These are phyloP conservation scores for Ceratobasidium sp. DNA, from an alignment of 1,284 basidiomycete species.

Conservation along the genomic window DNA sequence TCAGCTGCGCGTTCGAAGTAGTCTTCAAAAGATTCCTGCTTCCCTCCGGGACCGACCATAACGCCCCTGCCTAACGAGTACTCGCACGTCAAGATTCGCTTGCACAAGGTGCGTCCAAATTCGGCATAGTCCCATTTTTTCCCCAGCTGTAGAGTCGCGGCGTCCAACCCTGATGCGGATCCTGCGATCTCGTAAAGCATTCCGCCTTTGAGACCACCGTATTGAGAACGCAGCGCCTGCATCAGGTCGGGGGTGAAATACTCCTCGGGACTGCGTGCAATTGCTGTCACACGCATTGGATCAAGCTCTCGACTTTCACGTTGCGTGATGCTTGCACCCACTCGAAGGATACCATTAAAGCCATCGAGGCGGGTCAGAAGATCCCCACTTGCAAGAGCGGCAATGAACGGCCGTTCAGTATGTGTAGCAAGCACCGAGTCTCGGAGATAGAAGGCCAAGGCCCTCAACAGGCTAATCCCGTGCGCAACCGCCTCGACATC, in stretches of 20 bases:
- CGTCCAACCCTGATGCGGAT: background rate
- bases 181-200: constrained; percentile 38
- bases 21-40: background rate
- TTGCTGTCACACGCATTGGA: constrained; percentile 12
- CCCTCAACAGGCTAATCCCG: constrained; percentile 8
- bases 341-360: constrained; percentile 8
- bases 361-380: constrained; percentile 26
- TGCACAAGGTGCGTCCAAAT: constrained; percentile 23
- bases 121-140: constrained; percentile 2
- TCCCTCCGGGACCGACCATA: background rate
- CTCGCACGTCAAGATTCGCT: constrained; percentile 17
- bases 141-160: background rate
- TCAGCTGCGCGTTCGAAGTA: constrained; percentile 25
- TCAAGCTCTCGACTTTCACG: constrained; percentile 22
- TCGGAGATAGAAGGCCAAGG: constrained; percentile 23
- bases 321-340: constrained; percentile 14
- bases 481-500: constrained; percentile 22
- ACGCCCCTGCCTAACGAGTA: constrained; percentile 16
- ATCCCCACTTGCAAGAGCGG: constrained; percentile 28
- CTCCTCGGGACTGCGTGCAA: constrained; percentile 21
- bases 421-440: constrained; percentile 19
- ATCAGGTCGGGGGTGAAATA: constrained; percentile 38
- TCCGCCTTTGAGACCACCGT: constrained; percentile 36
- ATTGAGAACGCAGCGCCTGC: constrained; percentile 34
- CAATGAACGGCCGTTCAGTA: constrained; percentile 14